A percentile compares a stretch with the other conserved stretches of the same genome.
Conservation (phyloP, 495 filamentous ascomycete species). For the Chaetomium fimeti region DNA sequence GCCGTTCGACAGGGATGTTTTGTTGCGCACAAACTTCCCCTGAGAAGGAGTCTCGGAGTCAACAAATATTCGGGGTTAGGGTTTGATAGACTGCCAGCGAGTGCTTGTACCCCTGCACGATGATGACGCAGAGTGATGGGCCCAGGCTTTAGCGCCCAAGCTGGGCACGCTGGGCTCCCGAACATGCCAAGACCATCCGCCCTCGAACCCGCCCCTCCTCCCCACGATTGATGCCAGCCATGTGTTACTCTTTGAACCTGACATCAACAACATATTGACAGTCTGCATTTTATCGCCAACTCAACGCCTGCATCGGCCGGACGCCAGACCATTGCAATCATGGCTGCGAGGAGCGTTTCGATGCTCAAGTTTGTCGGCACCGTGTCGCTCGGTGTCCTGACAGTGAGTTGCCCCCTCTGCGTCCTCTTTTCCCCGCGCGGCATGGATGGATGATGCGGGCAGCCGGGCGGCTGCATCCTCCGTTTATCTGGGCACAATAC, state of each 20-base stretch:
- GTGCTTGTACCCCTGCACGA: neutral
- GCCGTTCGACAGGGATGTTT: conserved; percentile 28
- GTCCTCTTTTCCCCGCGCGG: conserved; percentile 8
- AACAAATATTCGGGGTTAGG: conserved; percentile 14
- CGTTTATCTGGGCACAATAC: neutral
- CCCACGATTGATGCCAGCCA: neutral
- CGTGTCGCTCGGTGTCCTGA: conserved; percentile 79
- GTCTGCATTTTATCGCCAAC: conserved; percentile 4
- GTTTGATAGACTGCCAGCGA: too few relatives aligned
- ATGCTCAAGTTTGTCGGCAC: conserved; percentile 87
- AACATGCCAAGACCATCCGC: conserved; percentile 5
- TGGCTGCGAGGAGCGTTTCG: conserved; percentile 68
- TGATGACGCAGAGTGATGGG: conserved; percentile 16
- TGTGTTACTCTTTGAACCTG: conserved; percentile 1
- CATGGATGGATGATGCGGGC: neutral
- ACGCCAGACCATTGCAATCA: conserved; percentile 41
- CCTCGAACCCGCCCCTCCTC: conserved; percentile 1
- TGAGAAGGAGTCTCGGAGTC: neutral
- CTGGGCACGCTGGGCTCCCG: neutral
- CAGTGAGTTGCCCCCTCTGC: conserved; percentile 55
- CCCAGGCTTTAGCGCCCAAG: conserved; percentile 11
- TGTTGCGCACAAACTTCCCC: neutral
- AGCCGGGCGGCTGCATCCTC: neutral
- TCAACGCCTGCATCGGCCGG: conserved; percentile 12
- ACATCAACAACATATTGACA: neutral